These are phyloP conservation scores for Starmerella scarabaei DNA, from an alignment of 805 yeast species.

Conservation along the genomic window DNA sequence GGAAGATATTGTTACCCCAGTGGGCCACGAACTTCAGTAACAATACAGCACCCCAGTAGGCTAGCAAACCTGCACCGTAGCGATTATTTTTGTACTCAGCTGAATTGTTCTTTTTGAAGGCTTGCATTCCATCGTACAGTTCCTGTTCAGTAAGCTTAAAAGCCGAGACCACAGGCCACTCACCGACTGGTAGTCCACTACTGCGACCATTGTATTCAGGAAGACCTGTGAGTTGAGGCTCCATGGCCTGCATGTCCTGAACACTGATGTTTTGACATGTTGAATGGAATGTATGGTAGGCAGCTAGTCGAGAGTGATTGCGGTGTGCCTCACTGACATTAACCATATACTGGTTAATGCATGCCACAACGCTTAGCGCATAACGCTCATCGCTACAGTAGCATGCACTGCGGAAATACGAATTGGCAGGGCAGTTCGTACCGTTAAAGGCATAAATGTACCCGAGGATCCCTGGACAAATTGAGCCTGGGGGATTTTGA, in stretches of 20 bases:
- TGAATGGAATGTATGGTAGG: constrained; percentile 1
- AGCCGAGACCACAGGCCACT: constrained; percentile 11
- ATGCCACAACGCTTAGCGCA: constrained; percentile 5
- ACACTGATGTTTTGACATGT: constrained; percentile 4
- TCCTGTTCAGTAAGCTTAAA: constrained; percentile 6
- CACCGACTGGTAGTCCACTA: not conserved
- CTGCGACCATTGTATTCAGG: constrained; percentile 1
- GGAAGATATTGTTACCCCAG: constrained; percentile 3
- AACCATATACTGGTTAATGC: constrained; percentile 6
- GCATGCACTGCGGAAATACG: constrained; percentile 4
- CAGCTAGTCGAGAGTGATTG: not conserved
- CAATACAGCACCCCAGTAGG: constrained; percentile 16
- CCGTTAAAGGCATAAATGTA: constrained; percentile 5
- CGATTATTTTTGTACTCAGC: constrained; percentile 4
- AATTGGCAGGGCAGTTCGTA: not conserved
- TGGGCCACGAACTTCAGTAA: constrained; percentile 4
- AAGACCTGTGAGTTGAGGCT: not conserved
- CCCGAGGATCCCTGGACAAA: constrained; percentile 7
- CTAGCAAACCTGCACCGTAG: constrained; percentile 12
- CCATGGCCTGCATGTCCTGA: not conserved
- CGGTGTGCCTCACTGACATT: constrained; percentile 2
- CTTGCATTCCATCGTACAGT: constrained; percentile 1
- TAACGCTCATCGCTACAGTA: constrained; percentile 5
- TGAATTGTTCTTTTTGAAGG: not conserved
- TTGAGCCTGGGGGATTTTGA: constrained; percentile 4